Evolutionary conservation across 2,329 filamentous ascomycete species (phyloP).

Genomic region (Ophiostoma sp.): DNA sequence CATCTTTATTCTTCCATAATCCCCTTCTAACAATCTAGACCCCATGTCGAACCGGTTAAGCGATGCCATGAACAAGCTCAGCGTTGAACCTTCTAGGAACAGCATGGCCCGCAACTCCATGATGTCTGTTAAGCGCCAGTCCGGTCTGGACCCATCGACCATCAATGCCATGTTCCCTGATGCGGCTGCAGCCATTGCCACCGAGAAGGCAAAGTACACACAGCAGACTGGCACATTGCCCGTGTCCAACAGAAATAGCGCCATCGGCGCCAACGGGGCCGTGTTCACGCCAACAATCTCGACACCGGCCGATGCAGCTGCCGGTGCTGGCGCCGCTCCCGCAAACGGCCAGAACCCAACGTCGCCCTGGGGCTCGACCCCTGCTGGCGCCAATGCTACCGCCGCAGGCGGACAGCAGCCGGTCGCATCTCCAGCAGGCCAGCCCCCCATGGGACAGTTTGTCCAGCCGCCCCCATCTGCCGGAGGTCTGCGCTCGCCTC

Average conservation of each 20-base stretch:
- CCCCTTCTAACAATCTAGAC: slow-evolving; percentile 50
- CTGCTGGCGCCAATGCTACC: slow-evolving; percentile 34
- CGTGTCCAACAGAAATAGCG: slow-evolving; percentile 88
- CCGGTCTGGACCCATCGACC: slow-evolving; percentile 83
- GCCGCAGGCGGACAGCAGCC: slow-evolving; percentile 67
- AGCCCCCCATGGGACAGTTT: slow-evolving; percentile 90
- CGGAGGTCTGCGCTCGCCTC: slow-evolving; percentile 69
- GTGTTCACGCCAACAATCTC: slow-evolving; percentile 66
- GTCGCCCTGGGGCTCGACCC: slow-evolving; percentile 67
- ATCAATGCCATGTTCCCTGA: slow-evolving; percentile 99
- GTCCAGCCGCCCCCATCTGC: slow-evolving; percentile 73
- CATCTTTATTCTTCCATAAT: not conserved
- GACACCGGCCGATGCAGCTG: slow-evolving; percentile 56
- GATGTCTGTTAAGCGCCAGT: slow-evolving; percentile 82
- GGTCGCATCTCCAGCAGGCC: slow-evolving; percentile 54
- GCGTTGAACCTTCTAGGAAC: slow-evolving; percentile 78
- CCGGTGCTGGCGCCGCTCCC: slow-evolving; percentile 56
- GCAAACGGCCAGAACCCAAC: slow-evolving; percentile 60
- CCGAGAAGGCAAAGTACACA: slow-evolving; percentile 95
- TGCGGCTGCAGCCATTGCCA: slow-evolving; percentile 95
- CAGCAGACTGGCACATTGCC: slow-evolving; percentile 89
- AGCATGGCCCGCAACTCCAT: slow-evolving; percentile 77
- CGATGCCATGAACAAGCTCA: slow-evolving; percentile 94
- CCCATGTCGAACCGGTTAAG: slow-evolving; percentile 94
- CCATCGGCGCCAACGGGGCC: slow-evolving; percentile 69